Evolutionary conservation across 176 grass and related monocot genomes (phyloP), one percentile per base, ranked within the genome.

Genomic region (Raddia distichophylla): DNA sequence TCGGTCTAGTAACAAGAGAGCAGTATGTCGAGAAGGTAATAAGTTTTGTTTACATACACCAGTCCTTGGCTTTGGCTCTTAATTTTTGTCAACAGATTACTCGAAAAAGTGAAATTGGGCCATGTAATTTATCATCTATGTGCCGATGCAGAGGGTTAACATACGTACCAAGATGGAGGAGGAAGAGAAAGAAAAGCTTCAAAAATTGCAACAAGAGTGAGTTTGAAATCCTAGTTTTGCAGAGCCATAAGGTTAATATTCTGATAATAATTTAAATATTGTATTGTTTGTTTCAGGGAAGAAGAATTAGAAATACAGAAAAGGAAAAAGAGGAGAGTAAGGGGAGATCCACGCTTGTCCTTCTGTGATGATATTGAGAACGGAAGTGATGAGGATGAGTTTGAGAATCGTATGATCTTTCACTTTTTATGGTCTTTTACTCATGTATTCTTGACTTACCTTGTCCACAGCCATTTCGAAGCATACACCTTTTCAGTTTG

Each of bases 11-110:
- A 48, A 99, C 96, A 6, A 95, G 96, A 81, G 96, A 99, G 77
- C 89, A 99, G 72, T 99, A 99, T 91, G 96, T 99, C 17, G 96
- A 99, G 80, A 99, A 99, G 96, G 96, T 99, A 90, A 85, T 75
- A 49, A 17, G 13, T 7, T 58, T 60, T 65, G 12, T 67, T 58
- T 60, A 15, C 10, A 19, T 69, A 58, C 52, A 19, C 20, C 12
- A 57, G 20, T 56, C 46, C 37, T 40, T 40, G 37, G 37, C 37
- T 40, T 40, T 40, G 37, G 37, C 37, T 40, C 37, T 40, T 40
- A 40, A 40, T 40, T 5, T 76, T 47, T 14, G 0, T 42, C 4
- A 17, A 8, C 8, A 55, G 8, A 33, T 60, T 40, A 45, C 6
- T 34, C 16, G n/a, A 76, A 51, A 71, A 19, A 32, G 11, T 18